Evolutionary conservation across 2,329 filamentous ascomycete genomes (phyloP).

Genomic region (Fusarium sp.): DNA sequence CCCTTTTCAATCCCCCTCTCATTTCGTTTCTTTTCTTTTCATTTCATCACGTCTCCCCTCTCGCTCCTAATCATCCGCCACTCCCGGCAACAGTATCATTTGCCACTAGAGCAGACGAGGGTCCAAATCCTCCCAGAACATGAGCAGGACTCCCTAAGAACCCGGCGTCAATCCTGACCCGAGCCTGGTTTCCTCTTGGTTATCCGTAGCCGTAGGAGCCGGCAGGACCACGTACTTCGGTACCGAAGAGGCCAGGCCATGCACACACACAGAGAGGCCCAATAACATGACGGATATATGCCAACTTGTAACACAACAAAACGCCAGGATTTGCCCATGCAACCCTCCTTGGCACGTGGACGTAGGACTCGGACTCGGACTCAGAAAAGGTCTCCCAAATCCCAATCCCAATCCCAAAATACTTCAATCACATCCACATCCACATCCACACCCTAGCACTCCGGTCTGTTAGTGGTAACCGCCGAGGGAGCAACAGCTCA

Average conservation of each 20-base stretch:
- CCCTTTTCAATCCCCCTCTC: background rate
- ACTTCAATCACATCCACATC: background rate
- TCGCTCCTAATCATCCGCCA: background rate
- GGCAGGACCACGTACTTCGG: conserved; percentile 4
- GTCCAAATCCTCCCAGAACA: background rate
- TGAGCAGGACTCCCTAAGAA: background rate
- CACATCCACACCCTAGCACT: background rate
- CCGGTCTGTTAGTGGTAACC: conserved; percentile 7
- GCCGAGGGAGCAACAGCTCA: background rate
- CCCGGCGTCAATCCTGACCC: background rate
- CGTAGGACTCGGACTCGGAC: conserved; percentile 5
- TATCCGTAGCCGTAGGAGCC: background rate
- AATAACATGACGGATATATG: conserved; percentile 8
- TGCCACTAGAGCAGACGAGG: background rate
- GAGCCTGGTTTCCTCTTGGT: conserved; percentile 1
- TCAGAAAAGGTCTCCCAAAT: background rate
- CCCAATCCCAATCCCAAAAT: background rate
- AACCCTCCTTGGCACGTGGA: conserved; percentile 23
- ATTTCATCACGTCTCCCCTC: background rate
- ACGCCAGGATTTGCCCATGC: conserved; percentile 12
- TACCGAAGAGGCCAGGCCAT: background rate
- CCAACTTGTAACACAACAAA: conserved; percentile 11
- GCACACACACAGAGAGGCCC: background rate
- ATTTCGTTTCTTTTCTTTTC: background rate
- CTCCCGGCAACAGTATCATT: background rate